phyloP scores from a whole-genome alignment of 2,329 filamentous ascomycete genomes.

The Botryosphaeria dothidea region DNA sequence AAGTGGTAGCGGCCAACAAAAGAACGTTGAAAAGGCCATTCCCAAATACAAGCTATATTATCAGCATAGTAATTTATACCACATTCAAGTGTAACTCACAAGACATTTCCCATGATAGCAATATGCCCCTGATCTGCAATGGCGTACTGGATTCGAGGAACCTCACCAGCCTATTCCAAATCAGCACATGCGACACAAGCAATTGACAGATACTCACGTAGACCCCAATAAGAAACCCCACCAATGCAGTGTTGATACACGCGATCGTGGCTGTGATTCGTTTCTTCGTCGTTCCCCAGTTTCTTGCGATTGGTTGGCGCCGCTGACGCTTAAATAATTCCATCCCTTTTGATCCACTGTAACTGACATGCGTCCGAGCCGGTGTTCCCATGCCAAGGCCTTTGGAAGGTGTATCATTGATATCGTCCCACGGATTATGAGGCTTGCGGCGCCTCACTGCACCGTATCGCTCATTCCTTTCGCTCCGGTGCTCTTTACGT shows the following conservation, averaged over 20 bases:
- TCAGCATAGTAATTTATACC: background rate
- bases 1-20: slow-evolving; percentile 73
- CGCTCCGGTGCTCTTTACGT: slow-evolving; percentile 7
- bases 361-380: slow-evolving; percentile 38
- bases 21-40: slow-evolving; percentile 67
- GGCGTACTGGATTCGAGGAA: slow-evolving; percentile 77
- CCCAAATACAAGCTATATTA: slow-evolving; percentile 62
- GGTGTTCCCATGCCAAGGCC: slow-evolving; percentile 22
- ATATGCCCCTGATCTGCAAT: slow-evolving; percentile 69
- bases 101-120: slow-evolving; percentile 71
- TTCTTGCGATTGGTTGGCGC: slow-evolving; percentile 67
- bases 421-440: background rate
- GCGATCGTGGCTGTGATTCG: slow-evolving; percentile 67
- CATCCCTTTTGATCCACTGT: slow-evolving; percentile 28
- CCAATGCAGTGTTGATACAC: slow-evolving; percentile 70
- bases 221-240: slow-evolving; percentile 71
- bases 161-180: slow-evolving; percentile 61
- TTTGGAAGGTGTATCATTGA: background rate
- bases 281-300: slow-evolving; percentile 70
- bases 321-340: slow-evolving; percentile 44
- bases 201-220: slow-evolving; percentile 50
- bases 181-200: background rate
- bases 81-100: slow-evolving; percentile 35
- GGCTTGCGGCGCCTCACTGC: background rate
- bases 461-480: background rate